Percentiles rank a stretch among this genome's conserved stretches.
Conservation (phyloP, 768 basidiomycete species). For the Naganishia vishniacii region DNA sequence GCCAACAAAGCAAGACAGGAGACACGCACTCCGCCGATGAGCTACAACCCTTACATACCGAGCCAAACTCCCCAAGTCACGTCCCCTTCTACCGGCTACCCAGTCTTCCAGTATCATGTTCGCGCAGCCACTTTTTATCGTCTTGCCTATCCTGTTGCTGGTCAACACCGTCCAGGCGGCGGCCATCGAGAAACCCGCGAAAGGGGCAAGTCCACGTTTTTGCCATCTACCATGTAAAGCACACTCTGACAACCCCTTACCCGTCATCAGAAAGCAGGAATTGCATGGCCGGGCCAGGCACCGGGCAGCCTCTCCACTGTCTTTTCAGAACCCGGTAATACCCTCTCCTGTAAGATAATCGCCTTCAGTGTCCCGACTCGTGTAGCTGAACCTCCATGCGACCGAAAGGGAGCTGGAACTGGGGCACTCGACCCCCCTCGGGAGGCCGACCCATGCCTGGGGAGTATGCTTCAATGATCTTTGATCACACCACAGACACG, state of each 20-base stretch:
- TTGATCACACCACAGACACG: not conserved
- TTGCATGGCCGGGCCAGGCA: not conserved
- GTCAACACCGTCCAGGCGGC: not conserved
- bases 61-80: too few species aligned
- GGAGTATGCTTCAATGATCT: conserved; percentile 13
- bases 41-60: too few species aligned
- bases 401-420: not conserved
- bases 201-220: not conserved
- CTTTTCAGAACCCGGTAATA: not conserved
- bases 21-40: too few species aligned
- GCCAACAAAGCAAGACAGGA: too few species aligned
- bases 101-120: too few species aligned
- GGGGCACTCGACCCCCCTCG: not conserved
- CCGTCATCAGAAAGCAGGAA: conserved; percentile 8
- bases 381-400: not conserved
- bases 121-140: too few species aligned
- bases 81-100: too few species aligned
- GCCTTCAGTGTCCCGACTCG: too few species aligned
- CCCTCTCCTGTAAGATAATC: not conserved
- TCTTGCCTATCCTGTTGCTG: not conserved
- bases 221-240: too few species aligned
- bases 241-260: not conserved
- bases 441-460: not conserved
- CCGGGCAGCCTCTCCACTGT: not conserved
- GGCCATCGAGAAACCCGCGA: not conserved